Evolutionary conservation across 768 basidiomycete genomes (phyloP).

Genomic region (Tylopilus sp.): DNA sequence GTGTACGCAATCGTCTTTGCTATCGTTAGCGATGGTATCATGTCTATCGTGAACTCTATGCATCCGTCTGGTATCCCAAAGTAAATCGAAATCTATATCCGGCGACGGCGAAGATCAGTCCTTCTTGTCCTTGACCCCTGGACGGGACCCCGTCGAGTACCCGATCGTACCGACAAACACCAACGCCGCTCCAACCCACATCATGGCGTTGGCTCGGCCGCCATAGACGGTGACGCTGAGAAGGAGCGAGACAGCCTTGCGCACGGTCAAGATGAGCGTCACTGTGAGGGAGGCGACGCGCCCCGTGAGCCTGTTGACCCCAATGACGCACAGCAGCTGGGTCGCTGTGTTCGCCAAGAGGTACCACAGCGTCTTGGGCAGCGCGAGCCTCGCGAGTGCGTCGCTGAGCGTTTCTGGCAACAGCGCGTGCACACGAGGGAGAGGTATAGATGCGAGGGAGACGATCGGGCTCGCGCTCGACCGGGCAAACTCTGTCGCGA

Average conservation of each 20-base stretch:
- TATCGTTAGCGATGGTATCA: conserved; percentile 15
- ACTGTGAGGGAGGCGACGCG: conserved; percentile 73
- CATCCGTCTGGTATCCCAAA: not conserved
- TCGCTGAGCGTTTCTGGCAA: not conserved
- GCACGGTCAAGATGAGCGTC: conserved; percentile 74
- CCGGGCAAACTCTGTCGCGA: conserved; percentile 30
- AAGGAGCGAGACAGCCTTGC: conserved; percentile 75
- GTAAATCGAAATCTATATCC: no score
- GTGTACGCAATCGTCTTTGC: not conserved
- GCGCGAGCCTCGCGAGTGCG: conserved; percentile 3
- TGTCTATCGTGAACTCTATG: conserved; percentile 11
- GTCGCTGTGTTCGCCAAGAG: conserved; percentile 78
- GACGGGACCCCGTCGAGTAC: conserved; percentile 45
- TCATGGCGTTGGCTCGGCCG: conserved; percentile 37
- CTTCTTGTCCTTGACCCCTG: conserved; percentile 22
- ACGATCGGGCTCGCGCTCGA: conserved; percentile 13
- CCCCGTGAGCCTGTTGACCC: conserved; percentile 83
- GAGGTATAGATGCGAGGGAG: conserved; percentile 5
- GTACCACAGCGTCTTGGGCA: conserved; percentile 62
- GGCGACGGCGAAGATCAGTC: conserved; percentile 11
- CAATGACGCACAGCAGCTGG: conserved; percentile 80
- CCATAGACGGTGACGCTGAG: conserved; percentile 60
- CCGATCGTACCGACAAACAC: conserved; percentile 70
- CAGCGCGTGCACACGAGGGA: not conserved
- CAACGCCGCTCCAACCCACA: conserved; percentile 68